A percentile compares a stretch with the other conserved stretches of the same genome.
Evolutionary conservation across 805 yeast genomes (phyloP).

Genomic region (Torulaspora maleeae): DNA sequence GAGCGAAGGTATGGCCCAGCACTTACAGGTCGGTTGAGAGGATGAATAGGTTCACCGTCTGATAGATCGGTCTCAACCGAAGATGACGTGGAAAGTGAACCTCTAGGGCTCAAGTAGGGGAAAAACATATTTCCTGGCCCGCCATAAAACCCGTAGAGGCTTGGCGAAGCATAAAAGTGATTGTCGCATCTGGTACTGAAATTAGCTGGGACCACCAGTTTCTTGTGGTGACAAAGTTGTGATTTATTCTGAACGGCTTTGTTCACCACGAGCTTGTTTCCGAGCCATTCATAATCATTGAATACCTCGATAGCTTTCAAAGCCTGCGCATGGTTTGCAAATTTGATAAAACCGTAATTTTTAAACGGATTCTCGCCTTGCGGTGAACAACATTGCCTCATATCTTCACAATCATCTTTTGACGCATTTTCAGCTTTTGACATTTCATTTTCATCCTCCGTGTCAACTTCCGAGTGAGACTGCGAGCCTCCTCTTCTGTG

Average conservation of each 20-base stretch:
- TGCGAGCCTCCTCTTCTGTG: constrained; percentile 16
- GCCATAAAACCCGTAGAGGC: constrained; percentile 6
- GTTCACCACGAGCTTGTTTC: constrained; percentile 30
- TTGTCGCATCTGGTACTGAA: background rate
- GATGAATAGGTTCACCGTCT: constrained; percentile 2
- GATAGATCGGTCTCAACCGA: background rate
- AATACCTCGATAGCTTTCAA: constrained; percentile 46
- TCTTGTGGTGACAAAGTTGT: constrained; percentile 4
- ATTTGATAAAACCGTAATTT: constrained; percentile 54
- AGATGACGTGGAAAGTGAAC: background rate
- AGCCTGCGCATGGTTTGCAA: constrained; percentile 46
- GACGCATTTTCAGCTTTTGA: background rate
- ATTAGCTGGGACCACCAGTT: background rate
- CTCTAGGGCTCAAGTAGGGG: constrained; percentile 5
- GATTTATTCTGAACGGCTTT: constrained; percentile 38
- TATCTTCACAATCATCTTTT: background rate
- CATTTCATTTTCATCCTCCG: constrained; percentile 1
- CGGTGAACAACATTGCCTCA: constrained; percentile 8
- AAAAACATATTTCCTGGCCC: constrained; percentile 5
- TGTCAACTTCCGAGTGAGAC: background rate
- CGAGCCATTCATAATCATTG: constrained; percentile 40
- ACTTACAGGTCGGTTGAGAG: constrained; percentile 3
- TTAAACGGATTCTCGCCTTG: constrained; percentile 25
- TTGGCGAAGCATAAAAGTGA: background rate
- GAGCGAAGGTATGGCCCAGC: constrained; percentile 3